Evolutionary conservation across 257 asterid genomes (phyloP).

Genomic region (Plantago elongata): DNA sequence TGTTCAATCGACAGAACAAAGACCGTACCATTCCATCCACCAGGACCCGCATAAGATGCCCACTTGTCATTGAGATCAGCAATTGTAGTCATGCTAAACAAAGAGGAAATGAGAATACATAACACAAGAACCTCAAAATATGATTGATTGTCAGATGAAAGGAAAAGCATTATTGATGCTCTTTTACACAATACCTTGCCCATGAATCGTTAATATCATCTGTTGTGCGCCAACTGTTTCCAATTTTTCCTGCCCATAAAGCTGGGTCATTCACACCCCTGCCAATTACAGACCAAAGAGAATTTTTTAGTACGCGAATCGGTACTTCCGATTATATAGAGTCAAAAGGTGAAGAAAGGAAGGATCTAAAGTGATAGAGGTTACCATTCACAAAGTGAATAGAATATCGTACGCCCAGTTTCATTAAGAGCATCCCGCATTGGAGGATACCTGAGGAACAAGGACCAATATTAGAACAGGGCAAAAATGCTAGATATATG

Average conservation of each 20-base stretch:
- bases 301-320: not conserved
- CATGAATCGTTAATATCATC: constrained; percentile 92
- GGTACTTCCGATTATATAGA: not conserved
- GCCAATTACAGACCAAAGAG: constrained; percentile 21
- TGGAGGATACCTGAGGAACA: constrained; percentile 72
- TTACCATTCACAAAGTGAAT: constrained; percentile 93
- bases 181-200: constrained; percentile 58
- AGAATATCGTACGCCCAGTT: constrained; percentile 79
- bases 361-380: constrained; percentile 4
- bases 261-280: constrained; percentile 97
- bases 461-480: constrained; percentile 14
- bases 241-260: constrained; percentile 78
- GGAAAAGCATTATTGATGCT: not conserved
- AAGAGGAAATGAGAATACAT: constrained; percentile 18
- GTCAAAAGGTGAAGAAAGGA: not conserved
- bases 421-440: constrained; percentile 96
- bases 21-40: constrained; percentile 93
- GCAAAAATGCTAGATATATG: constrained; percentile 1
- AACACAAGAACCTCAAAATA: constrained; percentile 4
- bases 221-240: constrained; percentile 98
- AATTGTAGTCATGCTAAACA: constrained; percentile 79
- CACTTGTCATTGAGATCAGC: constrained; percentile 93
- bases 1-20: constrained; percentile 7
- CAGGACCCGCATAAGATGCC: constrained; percentile 99
- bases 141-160: constrained; percentile 1